Evolutionary conservation across 371 early-diverging fungal species (phyloP).

Genomic region (Mucor saturninus): DNA sequence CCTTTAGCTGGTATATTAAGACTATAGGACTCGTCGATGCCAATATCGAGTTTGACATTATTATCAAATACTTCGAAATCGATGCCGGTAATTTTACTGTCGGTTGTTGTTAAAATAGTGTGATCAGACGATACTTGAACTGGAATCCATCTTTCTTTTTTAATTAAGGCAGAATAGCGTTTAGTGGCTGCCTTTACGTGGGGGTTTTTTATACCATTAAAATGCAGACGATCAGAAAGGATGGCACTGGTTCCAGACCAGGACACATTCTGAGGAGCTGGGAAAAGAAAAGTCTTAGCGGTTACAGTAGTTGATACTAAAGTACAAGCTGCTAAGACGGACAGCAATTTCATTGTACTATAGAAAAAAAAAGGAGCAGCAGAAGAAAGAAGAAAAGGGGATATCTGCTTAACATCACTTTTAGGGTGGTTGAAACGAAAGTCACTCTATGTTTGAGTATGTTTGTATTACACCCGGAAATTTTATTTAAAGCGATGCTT

Average conservation of each 20-base stretch:
- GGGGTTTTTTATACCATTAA: constrained; percentile 29
- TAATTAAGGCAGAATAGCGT: constrained; percentile 39
- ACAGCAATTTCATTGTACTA: constrained; percentile 31
- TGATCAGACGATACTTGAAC: constrained; percentile 30
- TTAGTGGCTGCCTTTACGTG: constrained; percentile 39
- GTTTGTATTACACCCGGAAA: background rate
- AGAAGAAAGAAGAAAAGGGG: background rate
- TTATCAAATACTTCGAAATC: constrained; percentile 36
- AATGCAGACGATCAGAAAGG: constrained; percentile 28
- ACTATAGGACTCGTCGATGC: constrained; percentile 71
- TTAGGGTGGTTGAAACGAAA: too few relatives aligned
- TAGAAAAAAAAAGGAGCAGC: background rate
- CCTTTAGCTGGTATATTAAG: constrained; percentile 57
- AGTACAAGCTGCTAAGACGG: constrained; percentile 28
- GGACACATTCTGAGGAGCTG: constrained; percentile 42
- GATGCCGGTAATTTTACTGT: constrained; percentile 19
- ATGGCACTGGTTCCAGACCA: constrained; percentile 42
- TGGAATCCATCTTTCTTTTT: constrained; percentile 45
- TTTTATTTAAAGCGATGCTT: constrained; percentile 6
- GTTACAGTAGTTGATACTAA: constrained; percentile 25
- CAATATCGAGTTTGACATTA: constrained; percentile 41
- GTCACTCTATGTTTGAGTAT: background rate
- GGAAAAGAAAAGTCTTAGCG: constrained; percentile 45
- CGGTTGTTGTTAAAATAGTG: background rate
- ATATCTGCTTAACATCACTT: background rate